Evolutionary conservation across 176 grass and related monocot genomes (phyloP), one percentile per base, ranked within the genome.

Genomic region (Neostapfia colusana): DNA sequence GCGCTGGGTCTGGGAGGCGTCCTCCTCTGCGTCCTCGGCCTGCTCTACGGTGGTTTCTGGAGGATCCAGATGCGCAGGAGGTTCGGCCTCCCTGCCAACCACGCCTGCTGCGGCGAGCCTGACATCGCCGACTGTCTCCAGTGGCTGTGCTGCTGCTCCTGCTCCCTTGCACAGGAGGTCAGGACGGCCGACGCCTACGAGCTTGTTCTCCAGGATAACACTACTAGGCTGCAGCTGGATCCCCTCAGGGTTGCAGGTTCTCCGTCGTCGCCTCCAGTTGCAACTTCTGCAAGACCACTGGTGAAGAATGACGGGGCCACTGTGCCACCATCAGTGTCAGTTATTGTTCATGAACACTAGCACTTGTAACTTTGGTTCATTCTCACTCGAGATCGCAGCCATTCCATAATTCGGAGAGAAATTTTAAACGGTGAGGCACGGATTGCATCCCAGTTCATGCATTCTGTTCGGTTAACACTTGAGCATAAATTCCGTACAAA

Each of bases 1-100:
- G 82, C 82, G 17, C 62, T 96, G 34, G 89, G 93, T 0, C 7
- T 92, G 11, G 70, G 78, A 12, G 93, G 93, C 42, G 9, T 92
- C 21, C 53, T 96, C 12, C 85, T 96, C 11, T 88, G 93, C 21
- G 66, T 83, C 0, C 45, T 96, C 2, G 93, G 93, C 26, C 67
- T 92, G 23, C 73, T 96, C 12, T 96, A 96, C 50, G 89, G 93
- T n/a, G 93, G 89, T 0, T 96, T 96, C 69, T 92, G 89, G 93
- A 89, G 87, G 84, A 96, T 96, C 64, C 93, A 88, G 65, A 96
- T 96, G 89, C 90, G 89, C 26, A 85, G 84, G 56, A 83, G 89
- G 73, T 88, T 92, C 8, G 54, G 75, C 63, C 87, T 96, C 1
- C 93, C 93, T 5, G 71, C 13, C 0, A 92, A n/a, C 55, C 42